Evolutionary conservation across 2,329 filamentous ascomycete genomes (phyloP), one percentile per base, ranked within the genome.

Genomic region (Sporothrix brasiliensis): DNA sequence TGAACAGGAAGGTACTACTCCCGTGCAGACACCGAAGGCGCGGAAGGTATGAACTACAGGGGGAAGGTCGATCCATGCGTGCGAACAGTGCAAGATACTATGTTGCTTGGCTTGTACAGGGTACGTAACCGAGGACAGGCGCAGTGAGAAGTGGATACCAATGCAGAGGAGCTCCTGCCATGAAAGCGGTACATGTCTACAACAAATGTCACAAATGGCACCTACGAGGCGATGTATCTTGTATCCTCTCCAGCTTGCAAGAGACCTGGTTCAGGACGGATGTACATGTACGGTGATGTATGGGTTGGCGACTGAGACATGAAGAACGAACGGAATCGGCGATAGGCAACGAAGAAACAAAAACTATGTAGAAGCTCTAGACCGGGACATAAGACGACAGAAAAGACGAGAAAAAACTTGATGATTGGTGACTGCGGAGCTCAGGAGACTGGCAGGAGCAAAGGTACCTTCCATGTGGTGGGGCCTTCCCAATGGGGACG

Each of bases 61-160:
- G 49, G 68, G 50, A 50, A 49, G 34, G 69, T 67, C 60, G 61
- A 65, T 24, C 41, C 60, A 52, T 44, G 34, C 30, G 50, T 14
- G 56, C 49, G 41, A 63, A 47, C n/a, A 16, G 21, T 52, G 54
- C 52, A 66, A 67, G 61, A 56, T 58, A 44, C 16, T 41, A 56
- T 27, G 30, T 50, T 16, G 50, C n/a, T 13, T 53, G 19, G 53
- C 67, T 66, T 56, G 53, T 19, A 41, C 66, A 68, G 52, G 68
- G 63, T 67, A 70, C 69, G 39, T 68, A 67, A 65, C 69, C 60
- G 68, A 69, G 68, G 39, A 41, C 68, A 39, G 69, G 69, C 10
- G 65, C 54, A 52, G 67, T 60, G 54, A 69, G 69, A 61, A 70
- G 63, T 61, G 69, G 54, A 56, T 60, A 53, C 50, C 24, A 21